Conservation (phyloP, 768 basidiomycete genomes). For the Tricholoma saponaceum region DNA sequence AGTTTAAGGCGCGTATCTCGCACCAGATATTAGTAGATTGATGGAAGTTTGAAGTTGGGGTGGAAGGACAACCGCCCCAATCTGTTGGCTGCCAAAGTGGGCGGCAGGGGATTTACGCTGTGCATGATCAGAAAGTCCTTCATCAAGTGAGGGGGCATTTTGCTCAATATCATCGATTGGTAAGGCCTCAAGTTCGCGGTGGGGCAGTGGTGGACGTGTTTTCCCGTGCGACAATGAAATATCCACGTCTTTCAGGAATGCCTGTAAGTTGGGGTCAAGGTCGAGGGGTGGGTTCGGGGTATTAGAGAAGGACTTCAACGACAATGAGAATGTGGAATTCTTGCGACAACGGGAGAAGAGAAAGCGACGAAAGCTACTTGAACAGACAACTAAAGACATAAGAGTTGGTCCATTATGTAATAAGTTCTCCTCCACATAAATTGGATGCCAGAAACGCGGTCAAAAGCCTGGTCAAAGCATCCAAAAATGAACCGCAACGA, state of each 20-base stretch:
- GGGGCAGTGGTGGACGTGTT: constrained; percentile 17
- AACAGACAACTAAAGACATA: constrained; percentile 15
- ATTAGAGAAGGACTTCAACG: constrained; percentile 9
- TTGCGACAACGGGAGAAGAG: not conserved
- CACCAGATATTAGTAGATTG: constrained; percentile 63
- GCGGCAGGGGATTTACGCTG: constrained; percentile 77
- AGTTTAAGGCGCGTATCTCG: constrained; percentile 11
- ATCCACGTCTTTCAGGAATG: constrained; percentile 63
- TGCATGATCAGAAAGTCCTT: constrained; percentile 20
- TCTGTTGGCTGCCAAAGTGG: constrained; percentile 66
- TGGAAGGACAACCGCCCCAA: constrained; percentile 72
- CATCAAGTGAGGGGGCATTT: constrained; percentile 25
- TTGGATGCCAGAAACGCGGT: constrained; percentile 1
- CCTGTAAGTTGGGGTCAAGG: constrained; percentile 62
- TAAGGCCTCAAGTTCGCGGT: constrained; percentile 55
- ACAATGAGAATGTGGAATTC: not conserved
- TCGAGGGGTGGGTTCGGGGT: constrained; percentile 58
- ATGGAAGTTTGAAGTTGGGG: constrained; percentile 68
- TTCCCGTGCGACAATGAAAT: constrained; percentile 50
- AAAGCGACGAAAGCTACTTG: not conserved
- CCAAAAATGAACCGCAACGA: constrained; percentile 6
- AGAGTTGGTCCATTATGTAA: not conserved
- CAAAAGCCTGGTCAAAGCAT: constrained; percentile 8
- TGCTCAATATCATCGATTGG: constrained; percentile 32
- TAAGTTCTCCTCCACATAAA: not conserved